Base-by-base conservation (phyloP, 1,284 basidiomycete genomes). In the Bjerkandera adusta region DNA sequence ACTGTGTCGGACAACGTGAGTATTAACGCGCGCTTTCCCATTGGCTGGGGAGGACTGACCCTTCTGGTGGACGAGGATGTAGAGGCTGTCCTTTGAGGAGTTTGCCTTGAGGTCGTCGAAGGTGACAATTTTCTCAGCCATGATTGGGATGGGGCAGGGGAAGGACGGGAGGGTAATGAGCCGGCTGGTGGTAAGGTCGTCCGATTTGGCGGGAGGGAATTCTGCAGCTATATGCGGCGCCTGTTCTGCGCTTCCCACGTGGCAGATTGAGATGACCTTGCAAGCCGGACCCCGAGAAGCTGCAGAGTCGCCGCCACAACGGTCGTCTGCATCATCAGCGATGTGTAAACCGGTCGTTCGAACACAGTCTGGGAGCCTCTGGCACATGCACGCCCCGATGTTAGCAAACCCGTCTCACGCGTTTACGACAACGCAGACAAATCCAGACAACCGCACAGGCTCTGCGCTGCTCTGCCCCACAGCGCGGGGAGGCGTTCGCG, bases 31-130 rank as follows among this genome's bases (percentile, higher is more conserved):
- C 54, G 36, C 47, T 48, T 44, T 59, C 47, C 64, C 63, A 69
- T 70, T 66, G 66, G 66, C 48, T 56, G 48, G 52, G 12, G 24
- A 25, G 16, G 21, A 67, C 77, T 47, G 50, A 90, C 89, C 90
- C 67, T 95, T 95, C 61, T 81, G 83, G 65, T 87, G 81, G 58
- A 97, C 70, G 58, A 94, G 79, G 62, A 94, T 65, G 70, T 83
- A 94, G 55, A 93, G 70, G 59, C 72, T 81, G 51, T 91, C 81
- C 68, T 87, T 87, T 46, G 75, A 73, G 57, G 69, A 79, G 77
- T 94, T 79, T 49, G 76, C 72, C 61, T 89, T 80, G 65, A 94
- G 83, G 65, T 91, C 79, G 35, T 84, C 83, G 66, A 78, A 71
- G 53, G 84, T 85, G 67, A 91, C 68, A 51, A 77, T 69, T 66